Percentiles rank a stretch among this genome's conserved stretches.
These are phyloP conservation scores for Leccinum sublutescens DNA, from an alignment of 768 basidiomycete species.

Conservation along the genomic window DNA sequence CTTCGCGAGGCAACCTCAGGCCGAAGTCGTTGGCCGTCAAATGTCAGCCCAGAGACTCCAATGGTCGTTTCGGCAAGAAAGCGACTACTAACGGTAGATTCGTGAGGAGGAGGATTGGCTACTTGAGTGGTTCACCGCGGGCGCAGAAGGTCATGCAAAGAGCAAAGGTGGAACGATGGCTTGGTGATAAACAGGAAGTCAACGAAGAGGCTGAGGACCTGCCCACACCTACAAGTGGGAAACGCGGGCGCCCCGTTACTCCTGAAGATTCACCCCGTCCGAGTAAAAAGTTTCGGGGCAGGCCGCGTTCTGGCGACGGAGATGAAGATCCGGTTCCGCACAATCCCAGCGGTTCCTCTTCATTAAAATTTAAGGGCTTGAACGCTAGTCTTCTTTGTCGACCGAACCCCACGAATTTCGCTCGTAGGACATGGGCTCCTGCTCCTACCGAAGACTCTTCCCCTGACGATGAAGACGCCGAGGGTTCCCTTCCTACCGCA, in stretches of 20 bases:
- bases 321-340: slow-evolving; percentile 31
- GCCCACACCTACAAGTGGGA: slow-evolving; percentile 17
- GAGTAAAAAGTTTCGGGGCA: slow-evolving; percentile 27
- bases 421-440: slow-evolving; percentile 55
- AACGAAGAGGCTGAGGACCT: slow-evolving; percentile 12
- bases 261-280: slow-evolving; percentile 27
- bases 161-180: slow-evolving; percentile 40
- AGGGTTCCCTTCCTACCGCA: slow-evolving; percentile 33
- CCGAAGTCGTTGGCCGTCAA: slow-evolving; percentile 46
- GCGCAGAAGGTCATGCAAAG: slow-evolving; percentile 42
- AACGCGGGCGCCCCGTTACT: slow-evolving; percentile 22
- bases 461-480: slow-evolving; percentile 31
- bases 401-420: slow-evolving; percentile 62
- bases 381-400: slow-evolving; percentile 51
- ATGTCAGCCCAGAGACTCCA: slow-evolving; percentile 58
- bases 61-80: slow-evolving; percentile 70
- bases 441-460: slow-evolving; percentile 36
- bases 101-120: slow-evolving; percentile 35
- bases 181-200: slow-evolving; percentile 28
- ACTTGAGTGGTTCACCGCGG: slow-evolving; percentile 31
- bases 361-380: slow-evolving; percentile 31
- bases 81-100: slow-evolving; percentile 45
- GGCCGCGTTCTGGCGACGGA: slow-evolving; percentile 19
- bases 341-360: slow-evolving; percentile 24
- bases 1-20: slow-evolving; percentile 27